Percentiles rank a stretch among this genome's conserved stretches.
phyloP scores from a whole-genome alignment of 305 asterid species.

The Fraxinus angustifolia region DNA sequence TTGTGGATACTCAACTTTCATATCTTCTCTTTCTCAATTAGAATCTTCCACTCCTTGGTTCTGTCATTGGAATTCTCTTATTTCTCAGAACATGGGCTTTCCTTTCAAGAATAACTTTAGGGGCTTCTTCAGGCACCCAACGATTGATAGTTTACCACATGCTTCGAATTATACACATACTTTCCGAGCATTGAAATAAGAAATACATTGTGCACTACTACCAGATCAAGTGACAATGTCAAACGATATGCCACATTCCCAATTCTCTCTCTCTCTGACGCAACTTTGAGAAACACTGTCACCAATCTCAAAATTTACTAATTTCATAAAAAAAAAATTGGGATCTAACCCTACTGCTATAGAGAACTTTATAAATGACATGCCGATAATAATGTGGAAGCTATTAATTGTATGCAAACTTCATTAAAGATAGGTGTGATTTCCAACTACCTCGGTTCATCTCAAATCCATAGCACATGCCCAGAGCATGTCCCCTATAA shows the following conservation, averaged over 20 bases:
- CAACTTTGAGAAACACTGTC: background rate
- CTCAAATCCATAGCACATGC: background rate
- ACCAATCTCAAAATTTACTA: background rate
- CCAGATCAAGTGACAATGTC: background rate
- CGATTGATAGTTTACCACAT: background rate
- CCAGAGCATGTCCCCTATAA: background rate
- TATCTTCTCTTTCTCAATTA: background rate
- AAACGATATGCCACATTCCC: background rate
- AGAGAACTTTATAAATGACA: too few relatives aligned
- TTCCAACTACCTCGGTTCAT: background rate
- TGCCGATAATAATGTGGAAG: too few relatives aligned
- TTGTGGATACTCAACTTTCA: background rate
- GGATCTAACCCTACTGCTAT: too few relatives aligned
- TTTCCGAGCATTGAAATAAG: background rate
- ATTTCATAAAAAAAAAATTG: background rate
- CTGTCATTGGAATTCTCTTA: background rate
- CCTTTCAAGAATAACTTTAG: background rate
- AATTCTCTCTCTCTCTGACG: background rate
- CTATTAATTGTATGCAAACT: background rate
- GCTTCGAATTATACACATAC: background rate
- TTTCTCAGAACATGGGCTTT: background rate
- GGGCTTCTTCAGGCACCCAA: background rate
- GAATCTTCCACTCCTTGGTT: background rate
- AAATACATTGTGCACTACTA: background rate
- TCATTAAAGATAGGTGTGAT: background rate